Conservation (phyloP, 2,329 filamentous ascomycete genomes). For the Penicillium sp. region DNA sequence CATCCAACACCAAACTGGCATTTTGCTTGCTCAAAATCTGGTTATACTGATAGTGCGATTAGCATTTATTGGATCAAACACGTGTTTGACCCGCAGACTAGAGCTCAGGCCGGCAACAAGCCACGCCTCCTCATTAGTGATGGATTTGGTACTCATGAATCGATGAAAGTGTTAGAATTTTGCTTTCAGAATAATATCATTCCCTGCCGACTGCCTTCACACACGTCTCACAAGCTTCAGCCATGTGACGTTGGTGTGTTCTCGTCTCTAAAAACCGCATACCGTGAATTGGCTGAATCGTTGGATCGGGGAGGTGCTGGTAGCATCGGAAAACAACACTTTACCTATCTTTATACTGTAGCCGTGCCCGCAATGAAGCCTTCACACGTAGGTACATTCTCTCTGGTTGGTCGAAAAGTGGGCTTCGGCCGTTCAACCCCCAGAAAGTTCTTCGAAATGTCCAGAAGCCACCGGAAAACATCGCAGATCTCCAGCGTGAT, state of each 20-base stretch:
- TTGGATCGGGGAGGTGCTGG: background rate
- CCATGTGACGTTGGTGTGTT: constrained; percentile 9
- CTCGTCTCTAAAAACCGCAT: constrained; percentile 6
- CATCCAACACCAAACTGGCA: constrained; percentile 7
- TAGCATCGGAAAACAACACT: constrained; percentile 8
- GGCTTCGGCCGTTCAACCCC: constrained; percentile 6
- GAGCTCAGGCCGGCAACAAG: constrained; percentile 7
- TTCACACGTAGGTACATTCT: constrained; percentile 5
- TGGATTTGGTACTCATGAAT: constrained; percentile 12
- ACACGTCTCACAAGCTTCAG: constrained; percentile 10
- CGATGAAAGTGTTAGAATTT: constrained; percentile 10
- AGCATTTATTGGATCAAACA: constrained; percentile 10
- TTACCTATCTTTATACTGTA: constrained; percentile 12
- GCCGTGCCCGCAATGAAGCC: constrained; percentile 3
- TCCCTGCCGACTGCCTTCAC: no score
- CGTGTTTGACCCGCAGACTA: constrained; percentile 11
- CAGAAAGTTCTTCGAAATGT: constrained; percentile 1
- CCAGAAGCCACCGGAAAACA: background rate
- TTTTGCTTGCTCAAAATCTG: constrained; percentile 10
- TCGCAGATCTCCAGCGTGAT: background rate
- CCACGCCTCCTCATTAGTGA: constrained; percentile 12
- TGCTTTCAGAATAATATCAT: constrained; percentile 9
- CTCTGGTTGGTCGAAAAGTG: constrained; percentile 9
- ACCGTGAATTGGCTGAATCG: constrained; percentile 7
- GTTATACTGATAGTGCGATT: constrained; percentile 8